phyloP scores from a whole-genome alignment of 164 flowering plant genomes.

The Tetracentron sinense region DNA sequence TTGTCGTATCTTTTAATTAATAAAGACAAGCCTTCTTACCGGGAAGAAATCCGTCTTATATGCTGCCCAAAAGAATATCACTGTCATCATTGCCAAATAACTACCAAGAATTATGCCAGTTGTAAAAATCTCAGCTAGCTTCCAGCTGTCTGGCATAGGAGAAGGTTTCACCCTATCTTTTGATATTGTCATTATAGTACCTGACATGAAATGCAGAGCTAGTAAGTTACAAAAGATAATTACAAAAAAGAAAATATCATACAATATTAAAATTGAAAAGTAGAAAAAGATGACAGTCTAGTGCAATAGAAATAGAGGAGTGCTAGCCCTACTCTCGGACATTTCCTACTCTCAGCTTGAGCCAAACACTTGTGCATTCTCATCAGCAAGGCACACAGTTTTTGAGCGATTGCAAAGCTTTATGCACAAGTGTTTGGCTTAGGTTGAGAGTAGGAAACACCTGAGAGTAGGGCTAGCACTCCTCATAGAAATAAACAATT shows the following conservation, averaged over 20 bases:
- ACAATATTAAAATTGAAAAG: neutral
- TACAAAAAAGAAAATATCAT: neutral
- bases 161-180: slow-evolving; percentile 86
- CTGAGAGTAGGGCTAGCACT: too few relatives aligned
- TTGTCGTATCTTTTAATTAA: too few relatives aligned
- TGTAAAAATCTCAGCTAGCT: slow-evolving; percentile 71
- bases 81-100: slow-evolving; percentile 86
- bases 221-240: neutral
- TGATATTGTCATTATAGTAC: slow-evolving; percentile 90
- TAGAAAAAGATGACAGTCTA: neutral
- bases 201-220: slow-evolving; percentile 22
- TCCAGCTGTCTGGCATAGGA: slow-evolving; percentile 90
- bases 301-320: neutral
- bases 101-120: slow-evolving; percentile 76
- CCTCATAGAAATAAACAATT: too few relatives aligned
- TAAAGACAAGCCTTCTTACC: slow-evolving; percentile 32
- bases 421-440: too few relatives aligned
- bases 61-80: slow-evolving; percentile 82
- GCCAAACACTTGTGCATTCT: too few relatives aligned
- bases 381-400: too few relatives aligned
- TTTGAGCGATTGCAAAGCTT: too few relatives aligned
- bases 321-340: too few relatives aligned
- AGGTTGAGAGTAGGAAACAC: too few relatives aligned
- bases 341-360: too few relatives aligned
- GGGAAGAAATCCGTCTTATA: slow-evolving; percentile 77